Conservation (phyloP, 2,329 filamentous ascomycete genomes). For the Grosmannia serpens region DNA sequence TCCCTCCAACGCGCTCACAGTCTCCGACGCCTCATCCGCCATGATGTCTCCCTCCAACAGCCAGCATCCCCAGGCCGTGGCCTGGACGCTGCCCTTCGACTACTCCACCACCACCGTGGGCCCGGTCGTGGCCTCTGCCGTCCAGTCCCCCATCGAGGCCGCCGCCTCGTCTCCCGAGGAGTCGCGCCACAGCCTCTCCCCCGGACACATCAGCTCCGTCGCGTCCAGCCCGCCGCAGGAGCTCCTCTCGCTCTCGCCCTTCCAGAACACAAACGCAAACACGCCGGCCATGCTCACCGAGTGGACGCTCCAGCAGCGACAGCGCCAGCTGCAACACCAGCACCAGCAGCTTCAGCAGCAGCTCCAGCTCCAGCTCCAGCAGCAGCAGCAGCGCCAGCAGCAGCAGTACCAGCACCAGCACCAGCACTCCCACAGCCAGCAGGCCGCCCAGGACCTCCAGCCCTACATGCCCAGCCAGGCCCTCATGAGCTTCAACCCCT, state of each 20-base stretch:
- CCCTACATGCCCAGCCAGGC: slow-evolving; percentile 46
- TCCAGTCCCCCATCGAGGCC: slow-evolving; percentile 27
- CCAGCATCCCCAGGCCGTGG: slow-evolving; percentile 24
- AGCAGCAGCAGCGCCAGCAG: slow-evolving; percentile 17
- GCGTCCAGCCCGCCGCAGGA: slow-evolving; percentile 43
- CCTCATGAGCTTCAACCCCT: slow-evolving; percentile 43
- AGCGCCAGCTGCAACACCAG: slow-evolving; percentile 29
- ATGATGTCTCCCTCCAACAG: slow-evolving; percentile 26
- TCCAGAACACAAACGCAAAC: slow-evolving; percentile 38
- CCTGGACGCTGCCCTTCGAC: slow-evolving; percentile 42
- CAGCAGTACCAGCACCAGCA: slow-evolving; percentile 19
- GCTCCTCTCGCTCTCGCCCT: slow-evolving; percentile 46
- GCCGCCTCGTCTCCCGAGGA: slow-evolving; percentile 41
- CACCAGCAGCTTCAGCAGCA: slow-evolving; percentile 19
- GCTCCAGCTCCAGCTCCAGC: slow-evolving; percentile 30
- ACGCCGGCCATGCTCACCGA: slow-evolving; percentile 40
- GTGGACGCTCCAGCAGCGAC: slow-evolving; percentile 49
- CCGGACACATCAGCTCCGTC: slow-evolving; percentile 32
- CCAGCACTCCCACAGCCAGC: slow-evolving; percentile 31
- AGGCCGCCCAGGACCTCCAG: slow-evolving; percentile 34
- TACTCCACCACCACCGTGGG: slow-evolving; percentile 22
- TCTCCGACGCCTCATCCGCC: slow-evolving; percentile 23
- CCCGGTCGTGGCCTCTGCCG: slow-evolving; percentile 16
- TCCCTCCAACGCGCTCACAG: slow-evolving; percentile 22
- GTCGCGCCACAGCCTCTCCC: slow-evolving; percentile 35